A percentile compares a stretch with the other conserved stretches of the same genome.
These are phyloP conservation scores for Paramarasmius palmivorus DNA, from an alignment of 1,284 basidiomycete genomes.

Conservation along the genomic window DNA sequence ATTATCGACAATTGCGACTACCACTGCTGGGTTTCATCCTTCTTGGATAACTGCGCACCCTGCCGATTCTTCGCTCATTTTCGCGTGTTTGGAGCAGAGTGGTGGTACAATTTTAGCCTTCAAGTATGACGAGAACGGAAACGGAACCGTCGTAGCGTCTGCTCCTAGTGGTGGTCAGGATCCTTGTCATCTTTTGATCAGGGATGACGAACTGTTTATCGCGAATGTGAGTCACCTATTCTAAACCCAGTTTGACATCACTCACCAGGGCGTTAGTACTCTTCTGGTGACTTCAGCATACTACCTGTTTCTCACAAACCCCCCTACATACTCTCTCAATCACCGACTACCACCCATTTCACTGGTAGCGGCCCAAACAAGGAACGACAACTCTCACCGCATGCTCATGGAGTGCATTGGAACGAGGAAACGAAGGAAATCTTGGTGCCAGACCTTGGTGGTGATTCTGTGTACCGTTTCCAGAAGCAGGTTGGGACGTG, in stretches of 20 bases:
- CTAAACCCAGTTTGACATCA: background rate
- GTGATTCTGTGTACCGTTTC: slow-evolving; percentile 63
- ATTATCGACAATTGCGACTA: slow-evolving; percentile 43
- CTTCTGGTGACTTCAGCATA: slow-evolving; percentile 51
- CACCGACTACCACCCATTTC: slow-evolving; percentile 37
- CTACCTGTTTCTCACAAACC: slow-evolving; percentile 49
- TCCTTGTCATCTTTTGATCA: slow-evolving; percentile 58
- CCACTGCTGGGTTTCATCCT: slow-evolving; percentile 54
- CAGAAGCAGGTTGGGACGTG: slow-evolving; percentile 45
- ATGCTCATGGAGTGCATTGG: slow-evolving; percentile 67
- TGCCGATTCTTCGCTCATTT: slow-evolving; percentile 41
- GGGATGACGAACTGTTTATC: slow-evolving; percentile 53
- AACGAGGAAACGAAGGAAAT: slow-evolving; percentile 47
- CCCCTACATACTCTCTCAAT: slow-evolving; percentile 40
- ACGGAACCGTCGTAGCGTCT: slow-evolving; percentile 44
- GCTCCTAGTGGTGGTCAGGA: slow-evolving; percentile 55
- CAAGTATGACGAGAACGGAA: slow-evolving; percentile 48
- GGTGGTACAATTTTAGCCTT: slow-evolving; percentile 61
- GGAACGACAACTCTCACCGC: slow-evolving; percentile 62
- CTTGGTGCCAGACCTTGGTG: slow-evolving; percentile 70
- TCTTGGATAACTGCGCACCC: slow-evolving; percentile 56
- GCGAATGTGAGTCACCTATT: slow-evolving; percentile 57
- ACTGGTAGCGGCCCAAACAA: slow-evolving; percentile 56
- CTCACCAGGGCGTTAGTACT: slow-evolving; percentile 46
- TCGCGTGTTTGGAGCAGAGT: slow-evolving; percentile 54